Evolutionary conservation across 176 grass and related monocot species (phyloP).

Genomic region (Ensete glaucum): DNA sequence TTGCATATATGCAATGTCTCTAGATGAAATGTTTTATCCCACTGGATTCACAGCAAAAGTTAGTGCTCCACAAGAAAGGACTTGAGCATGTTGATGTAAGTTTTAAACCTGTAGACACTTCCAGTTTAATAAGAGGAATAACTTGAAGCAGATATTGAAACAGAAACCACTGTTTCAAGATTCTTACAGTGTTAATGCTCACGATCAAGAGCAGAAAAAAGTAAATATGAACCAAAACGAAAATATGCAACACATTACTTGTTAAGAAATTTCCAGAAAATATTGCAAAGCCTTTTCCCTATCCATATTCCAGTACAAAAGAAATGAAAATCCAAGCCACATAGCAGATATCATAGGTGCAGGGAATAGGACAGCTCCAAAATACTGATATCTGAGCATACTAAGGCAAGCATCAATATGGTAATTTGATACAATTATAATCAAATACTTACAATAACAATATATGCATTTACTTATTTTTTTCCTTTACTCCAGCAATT

Average conservation of each 20-base stretch:
- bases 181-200: not conserved
- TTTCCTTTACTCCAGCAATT: no score
- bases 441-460: no score
- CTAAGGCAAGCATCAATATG: no score
- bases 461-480: no score
- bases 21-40: no score
- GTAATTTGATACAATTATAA: no score
- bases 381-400: no score
- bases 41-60: not conserved
- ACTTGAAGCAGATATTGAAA: not conserved
- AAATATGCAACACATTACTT: not conserved
- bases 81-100: not conserved
- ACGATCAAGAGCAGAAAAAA: not conserved
- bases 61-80: not conserved
- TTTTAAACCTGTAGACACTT: not conserved
- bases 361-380: no score
- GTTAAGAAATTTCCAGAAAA: not conserved
- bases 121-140: not conserved
- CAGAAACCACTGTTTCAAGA: not conserved
- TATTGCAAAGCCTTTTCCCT: not conserved
- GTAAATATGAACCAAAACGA: not conserved
- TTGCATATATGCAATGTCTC: no score
- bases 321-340: not conserved
- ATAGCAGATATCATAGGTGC: not conserved
- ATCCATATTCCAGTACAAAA: not conserved